phyloP scores from a whole-genome alignment of 306 rosid species.

The Abrus precatorius region DNA sequence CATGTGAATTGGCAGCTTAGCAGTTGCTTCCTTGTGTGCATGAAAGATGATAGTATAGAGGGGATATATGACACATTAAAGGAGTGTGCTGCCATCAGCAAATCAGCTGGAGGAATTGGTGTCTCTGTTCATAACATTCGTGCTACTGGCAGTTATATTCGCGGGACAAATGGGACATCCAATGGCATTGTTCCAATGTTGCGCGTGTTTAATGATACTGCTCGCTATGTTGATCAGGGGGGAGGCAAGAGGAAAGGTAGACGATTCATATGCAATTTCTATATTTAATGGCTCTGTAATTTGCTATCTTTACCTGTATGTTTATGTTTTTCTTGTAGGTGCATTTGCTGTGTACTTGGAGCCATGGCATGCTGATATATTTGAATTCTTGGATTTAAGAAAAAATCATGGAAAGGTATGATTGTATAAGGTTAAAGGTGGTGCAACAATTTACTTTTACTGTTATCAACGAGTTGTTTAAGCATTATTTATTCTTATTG shows the following conservation, averaged over 20 bases:
- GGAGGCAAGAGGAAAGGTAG: slow-evolving; percentile 99
- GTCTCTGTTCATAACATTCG: slow-evolving; percentile 81
- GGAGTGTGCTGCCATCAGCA: slow-evolving; percentile 98
- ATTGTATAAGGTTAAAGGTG: not conserved
- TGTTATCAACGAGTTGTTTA: too few species aligned
- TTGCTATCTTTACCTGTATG: not conserved
- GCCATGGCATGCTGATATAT: slow-evolving; percentile 98
- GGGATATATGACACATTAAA: slow-evolving; percentile 87
- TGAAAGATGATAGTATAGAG: slow-evolving; percentile 96
- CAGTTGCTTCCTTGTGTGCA: slow-evolving; percentile 93
- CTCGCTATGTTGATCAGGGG: slow-evolving; percentile 98
- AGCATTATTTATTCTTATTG: too few species aligned
- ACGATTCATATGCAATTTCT: not conserved
- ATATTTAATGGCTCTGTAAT: not conserved
- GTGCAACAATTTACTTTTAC: too few species aligned
- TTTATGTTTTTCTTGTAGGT: slow-evolving; percentile 59
- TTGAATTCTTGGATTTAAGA: slow-evolving; percentile 84
- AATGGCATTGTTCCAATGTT: slow-evolving; percentile 96
- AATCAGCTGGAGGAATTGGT: slow-evolving; percentile 99
- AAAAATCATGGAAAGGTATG: slow-evolving; percentile 95
- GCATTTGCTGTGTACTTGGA: slow-evolving; percentile 97
- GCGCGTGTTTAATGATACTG: slow-evolving; percentile 89
- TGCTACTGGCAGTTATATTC: slow-evolving; percentile 89
- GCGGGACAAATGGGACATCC: slow-evolving; percentile 97
- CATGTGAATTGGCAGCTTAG: slow-evolving; percentile 77